These are phyloP conservation scores for Malus domestica DNA, from an alignment of 306 rosid genomes.

Conservation along the genomic window ASM211411v1 NC_041803.1:6687001-6687500, in stretches of 20 bases:
- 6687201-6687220: conserved; percentile 66
- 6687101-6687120: conserved; percentile 36
- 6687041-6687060: conserved; percentile 29
- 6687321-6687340: conserved; percentile 17
- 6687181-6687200: conserved; percentile 65
- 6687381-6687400: conserved; percentile 26
- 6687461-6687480: conserved; percentile 34
- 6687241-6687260: conserved; percentile 36
- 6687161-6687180: conserved; percentile 47
- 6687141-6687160: conserved; percentile 28
- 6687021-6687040: conserved; percentile 56
- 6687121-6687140: conserved; percentile 35
- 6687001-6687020: conserved; percentile 40
- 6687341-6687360: conserved; percentile 17
- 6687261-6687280: conserved; percentile 31
- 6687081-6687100: conserved; percentile 37
- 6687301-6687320: conserved; percentile 22
- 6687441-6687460: conserved; percentile 27
- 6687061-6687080: conserved; percentile 41
- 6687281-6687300: conserved; percentile 21
- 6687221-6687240: conserved; percentile 41
- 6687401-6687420: conserved; percentile 37
- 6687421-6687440: conserved; percentile 28
- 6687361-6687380: conserved; percentile 23
- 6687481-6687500: conserved; percentile 42